These are phyloP conservation scores for Plenodomus lindquistii DNA, from an alignment of 2,329 filamentous ascomycete species.

Conservation along the genomic window DNA sequence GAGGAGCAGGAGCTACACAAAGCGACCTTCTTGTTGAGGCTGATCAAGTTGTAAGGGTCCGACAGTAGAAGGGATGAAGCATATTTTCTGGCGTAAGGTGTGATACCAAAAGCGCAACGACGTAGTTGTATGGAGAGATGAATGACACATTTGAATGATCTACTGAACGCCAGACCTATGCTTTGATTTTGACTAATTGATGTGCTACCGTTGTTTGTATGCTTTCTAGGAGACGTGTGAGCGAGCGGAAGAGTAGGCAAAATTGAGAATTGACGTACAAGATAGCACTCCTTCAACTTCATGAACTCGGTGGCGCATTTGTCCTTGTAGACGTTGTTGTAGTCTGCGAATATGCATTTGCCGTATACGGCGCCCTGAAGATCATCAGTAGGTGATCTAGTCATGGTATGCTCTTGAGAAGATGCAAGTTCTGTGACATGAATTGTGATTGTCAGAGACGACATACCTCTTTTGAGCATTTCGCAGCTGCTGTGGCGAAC, in stretches of 20 bases:
- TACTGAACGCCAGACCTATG: background rate
- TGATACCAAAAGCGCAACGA: slow-evolving; percentile 15
- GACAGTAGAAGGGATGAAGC: background rate
- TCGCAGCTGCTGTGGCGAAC: slow-evolving; percentile 66
- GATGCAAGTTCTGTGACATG: too few species aligned
- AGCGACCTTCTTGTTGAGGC: slow-evolving; percentile 75
- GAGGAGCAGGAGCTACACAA: slow-evolving; percentile 87
- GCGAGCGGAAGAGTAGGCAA: too few species aligned
- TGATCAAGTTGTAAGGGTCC: slow-evolving; percentile 66
- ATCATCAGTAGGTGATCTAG: background rate
- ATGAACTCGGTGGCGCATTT: slow-evolving; percentile 88
- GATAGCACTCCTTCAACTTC: slow-evolving; percentile 81
- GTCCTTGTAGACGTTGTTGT: slow-evolving; percentile 86
- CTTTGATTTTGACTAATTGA: background rate
- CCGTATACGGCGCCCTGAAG: slow-evolving; percentile 79
- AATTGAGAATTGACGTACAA: slow-evolving; percentile 60
- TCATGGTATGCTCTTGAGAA: too few species aligned
- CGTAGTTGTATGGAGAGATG: slow-evolving; percentile 17
- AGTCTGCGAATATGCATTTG: slow-evolving; percentile 88
- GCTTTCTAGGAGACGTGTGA: slow-evolving; percentile 20
- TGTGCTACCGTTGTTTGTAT: slow-evolving; percentile 35
- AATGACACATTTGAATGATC: slow-evolving; percentile 10
- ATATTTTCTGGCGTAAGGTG: background rate
- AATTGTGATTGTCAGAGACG: background rate
- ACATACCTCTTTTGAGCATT: slow-evolving; percentile 67